These are phyloP conservation scores for Tillandsia fasciculata DNA, from an alignment of 176 grass and related monocot species.

Conservation along the genomic window DNA sequence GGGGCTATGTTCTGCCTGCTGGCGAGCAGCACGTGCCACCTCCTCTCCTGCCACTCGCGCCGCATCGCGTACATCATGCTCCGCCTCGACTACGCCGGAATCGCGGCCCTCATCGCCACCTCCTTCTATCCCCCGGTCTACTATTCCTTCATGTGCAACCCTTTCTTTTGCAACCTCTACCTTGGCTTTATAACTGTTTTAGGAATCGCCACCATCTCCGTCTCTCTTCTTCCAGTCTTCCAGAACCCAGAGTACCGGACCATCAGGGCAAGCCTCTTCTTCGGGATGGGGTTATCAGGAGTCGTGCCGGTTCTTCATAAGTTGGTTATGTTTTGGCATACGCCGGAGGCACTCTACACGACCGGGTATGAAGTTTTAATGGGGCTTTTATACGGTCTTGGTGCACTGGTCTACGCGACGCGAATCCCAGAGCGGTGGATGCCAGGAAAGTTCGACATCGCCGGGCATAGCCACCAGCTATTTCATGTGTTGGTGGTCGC, in stretches of 20 bases:
- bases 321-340: slow-evolving; percentile 52
- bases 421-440: slow-evolving; percentile 90
- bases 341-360: slow-evolving; percentile 69
- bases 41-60: slow-evolving; percentile 78
- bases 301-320: slow-evolving; percentile 79
- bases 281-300: slow-evolving; percentile 77
- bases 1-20: slow-evolving; percentile 92
- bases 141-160: slow-evolving; percentile 88
- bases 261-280: slow-evolving; percentile 63
- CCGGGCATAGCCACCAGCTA: slow-evolving; percentile 79
- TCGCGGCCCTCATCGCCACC: slow-evolving; percentile 74
- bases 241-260: slow-evolving; percentile 67
- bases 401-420: slow-evolving; percentile 67
- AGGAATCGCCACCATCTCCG: slow-evolving; percentile 54
- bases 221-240: slow-evolving; percentile 68
- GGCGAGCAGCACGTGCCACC: slow-evolving; percentile 79
- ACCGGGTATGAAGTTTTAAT: slow-evolving; percentile 75
- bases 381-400: slow-evolving; percentile 71
- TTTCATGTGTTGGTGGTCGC: slow-evolving; percentile 83
- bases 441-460: slow-evolving; percentile 91
- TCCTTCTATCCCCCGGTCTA: slow-evolving; percentile 91
- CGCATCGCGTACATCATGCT: slow-evolving; percentile 78
- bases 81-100: slow-evolving; percentile 77
- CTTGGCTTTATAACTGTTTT: slow-evolving; percentile 67
- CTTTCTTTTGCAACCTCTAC: slow-evolving; percentile 84